phyloP scores from a whole-genome alignment of 805 yeast species.

The Tetrapisispora iriomotensis region DNA sequence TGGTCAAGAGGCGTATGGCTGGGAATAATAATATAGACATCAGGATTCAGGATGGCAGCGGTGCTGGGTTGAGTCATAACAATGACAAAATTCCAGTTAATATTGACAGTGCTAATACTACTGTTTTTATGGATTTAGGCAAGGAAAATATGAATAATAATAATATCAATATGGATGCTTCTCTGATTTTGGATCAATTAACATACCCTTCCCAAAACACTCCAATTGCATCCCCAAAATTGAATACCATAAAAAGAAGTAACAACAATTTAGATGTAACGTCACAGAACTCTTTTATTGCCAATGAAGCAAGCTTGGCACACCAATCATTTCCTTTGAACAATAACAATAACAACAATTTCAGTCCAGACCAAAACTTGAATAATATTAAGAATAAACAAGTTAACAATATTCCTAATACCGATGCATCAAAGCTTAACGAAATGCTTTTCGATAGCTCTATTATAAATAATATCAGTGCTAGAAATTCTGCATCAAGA shows the following conservation, averaged over 20 bases:
- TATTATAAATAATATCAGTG: neutral
- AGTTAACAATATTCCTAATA: neutral
- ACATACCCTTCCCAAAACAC: neutral
- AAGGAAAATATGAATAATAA: neutral
- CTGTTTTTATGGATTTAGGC: neutral
- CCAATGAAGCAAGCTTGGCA: neutral
- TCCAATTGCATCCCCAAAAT: conserved; percentile 1
- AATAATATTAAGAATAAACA: neutral
- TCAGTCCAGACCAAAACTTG: neutral
- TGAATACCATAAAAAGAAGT: neutral
- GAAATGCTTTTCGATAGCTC: neutral
- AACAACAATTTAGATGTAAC: neutral
- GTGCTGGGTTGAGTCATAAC: neutral
- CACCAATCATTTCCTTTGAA: neutral
- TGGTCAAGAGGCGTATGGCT: conserved; percentile 19
- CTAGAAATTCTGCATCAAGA: neutral
- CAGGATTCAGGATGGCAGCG: conserved; percentile 1
- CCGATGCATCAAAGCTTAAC: neutral
- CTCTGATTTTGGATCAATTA: neutral
- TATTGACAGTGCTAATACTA: neutral
- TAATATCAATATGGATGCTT: neutral
- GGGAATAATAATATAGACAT: conserved; percentile 4
- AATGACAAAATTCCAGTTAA: too few species aligned
- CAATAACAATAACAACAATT: neutral
- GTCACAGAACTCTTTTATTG: conserved; percentile 1